Evolutionary conservation across 1,284 basidiomycete species (phyloP), one percentile per base, ranked within the genome.

Genomic region (Prillingera fragicola): DNA sequence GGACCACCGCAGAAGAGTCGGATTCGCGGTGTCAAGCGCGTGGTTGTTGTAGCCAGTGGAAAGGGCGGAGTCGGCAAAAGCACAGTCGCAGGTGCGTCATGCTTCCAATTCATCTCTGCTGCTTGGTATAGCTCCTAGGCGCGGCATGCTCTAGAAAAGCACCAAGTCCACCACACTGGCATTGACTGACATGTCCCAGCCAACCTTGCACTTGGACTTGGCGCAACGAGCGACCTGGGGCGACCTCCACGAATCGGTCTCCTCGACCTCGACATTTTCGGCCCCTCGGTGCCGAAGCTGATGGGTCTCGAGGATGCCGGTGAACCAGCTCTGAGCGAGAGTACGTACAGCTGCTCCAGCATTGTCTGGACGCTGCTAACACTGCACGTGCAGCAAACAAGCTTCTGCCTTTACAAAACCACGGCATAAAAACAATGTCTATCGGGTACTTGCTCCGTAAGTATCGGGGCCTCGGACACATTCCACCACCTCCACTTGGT

Each of bases 11-110:
- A 66, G 28, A 76, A 75, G 37, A 69, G 73, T 1, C 62, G 63
- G 5, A 77, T 79, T 35, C 72, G 73, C 9, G 64, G 77, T 22
- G 77, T 78, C 24, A 73, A 75, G 50, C 66, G 72, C 38, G 81
- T 95, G 22, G 67, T 98, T 8, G 85, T 82, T 4, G 91, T 98
- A 0, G 87, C 90, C 1, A 91, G 87, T 56, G 94, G 91, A 13
- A 97, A 97, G 65, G 95, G 94, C 26, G 94, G 94, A 2, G 94
- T 97, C 1, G 94, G 94, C 7, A 98, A 98, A 73, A 92, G 87
- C 55, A 97, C 92, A 0, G 76, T 97, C 26, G 86, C 92, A 38
- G 85, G 88, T 88, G 49, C 41, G 59, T 52, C 17, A 15, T 17
- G 28, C 23, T 15, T 10, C 5, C 9, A 39, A n/a, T n/a, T 25